Evolutionary conservation across 2,329 filamentous ascomycete species (phyloP), one percentile per base, ranked within the genome.

Genomic region (Helotiales sp.): DNA sequence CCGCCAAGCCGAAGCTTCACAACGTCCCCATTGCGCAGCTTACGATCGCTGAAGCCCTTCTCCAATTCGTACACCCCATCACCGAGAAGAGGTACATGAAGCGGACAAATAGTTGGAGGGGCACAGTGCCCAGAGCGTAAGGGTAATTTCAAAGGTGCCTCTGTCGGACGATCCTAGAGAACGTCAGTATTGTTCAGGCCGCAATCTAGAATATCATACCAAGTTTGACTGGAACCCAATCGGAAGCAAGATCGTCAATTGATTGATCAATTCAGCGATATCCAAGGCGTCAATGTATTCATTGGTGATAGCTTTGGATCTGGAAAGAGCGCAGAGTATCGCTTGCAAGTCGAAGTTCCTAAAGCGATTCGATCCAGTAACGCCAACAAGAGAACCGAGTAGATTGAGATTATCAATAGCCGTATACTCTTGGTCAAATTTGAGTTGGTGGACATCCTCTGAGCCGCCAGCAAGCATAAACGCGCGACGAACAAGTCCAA

Each of bases 51-150:
- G 22, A 30, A 58, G 17, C 37, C 52, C 52, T 64, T 49, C 40
- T 59, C 20, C 62, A 64, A 37, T 50, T 59, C 52, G 40, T 64
- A 64, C 50, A 64, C 50, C 20, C 61, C 50, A 58, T 64, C 24
- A 32, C 24, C 49, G 10, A 54, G 24, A 32, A 54, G 7, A 54
- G 26, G 11, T 8, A 55, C 26, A n/a, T 8, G 50, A 20, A 11
- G 17, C 17, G 50, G 15, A 50, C 47, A 13, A 26, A 50, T 24
- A 26, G 15, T 55, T 55, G 26, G 15, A 32, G 50, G 26, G 26
- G 26, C 30, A 55, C 30, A 34, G 26, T 30, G 6, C 26, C 50
- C n/a, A 22, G 13, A 34, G 50, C 50, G 17, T n/a, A 20, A 34
- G 6, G 50, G 26, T 11, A 45, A 22, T 22, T 55, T 20, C 20